A percentile compares a stretch with the other conserved stretches of the same genome.
phyloP scores from a whole-genome alignment of 345 rosid genomes.

The Abelmoschus esculentus region DNA sequence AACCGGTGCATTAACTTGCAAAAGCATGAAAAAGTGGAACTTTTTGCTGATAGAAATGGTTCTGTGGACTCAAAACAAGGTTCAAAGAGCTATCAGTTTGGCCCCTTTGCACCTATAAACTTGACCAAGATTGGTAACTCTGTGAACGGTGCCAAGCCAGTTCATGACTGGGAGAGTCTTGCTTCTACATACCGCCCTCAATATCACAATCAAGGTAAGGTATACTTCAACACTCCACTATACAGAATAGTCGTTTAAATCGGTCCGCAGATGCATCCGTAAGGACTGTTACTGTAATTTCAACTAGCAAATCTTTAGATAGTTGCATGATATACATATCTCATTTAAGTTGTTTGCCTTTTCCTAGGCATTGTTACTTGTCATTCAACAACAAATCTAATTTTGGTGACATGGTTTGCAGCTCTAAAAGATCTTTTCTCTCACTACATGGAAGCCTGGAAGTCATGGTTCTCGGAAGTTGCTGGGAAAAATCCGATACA shows the following conservation, averaged over 20 bases:
- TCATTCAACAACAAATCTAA: neutral
- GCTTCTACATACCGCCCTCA: constrained; percentile 49
- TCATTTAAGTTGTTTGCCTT: neutral
- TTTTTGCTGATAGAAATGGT: constrained; percentile 27
- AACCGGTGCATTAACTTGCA: constrained; percentile 21
- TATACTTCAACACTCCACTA: constrained; percentile 13
- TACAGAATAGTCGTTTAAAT: neutral
- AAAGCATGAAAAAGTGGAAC: constrained; percentile 30
- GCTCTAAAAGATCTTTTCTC: constrained; percentile 72
- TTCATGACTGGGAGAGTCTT: constrained; percentile 51
- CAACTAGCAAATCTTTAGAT: too few species aligned
- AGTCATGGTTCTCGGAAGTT: constrained; percentile 72
- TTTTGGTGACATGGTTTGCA: constrained; percentile 25
- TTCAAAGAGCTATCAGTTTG: constrained; percentile 48
- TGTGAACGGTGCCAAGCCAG: constrained; percentile 26
- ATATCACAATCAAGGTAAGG: constrained; percentile 85
- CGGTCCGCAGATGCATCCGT: too few species aligned
- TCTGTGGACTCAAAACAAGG: constrained; percentile 28
- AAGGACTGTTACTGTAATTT: too few species aligned
- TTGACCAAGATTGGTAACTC: constrained; percentile 17
- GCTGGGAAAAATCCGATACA: constrained; percentile 39
- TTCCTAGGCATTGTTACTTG: neutral
- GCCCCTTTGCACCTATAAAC: constrained; percentile 66
- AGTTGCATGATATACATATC: too few species aligned
- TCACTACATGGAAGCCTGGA: constrained; percentile 92